Evolutionary conservation across 257 asterid genomes (phyloP), one percentile per base, ranked within the genome.

Genomic region (Solanum paucissectum): DNA sequence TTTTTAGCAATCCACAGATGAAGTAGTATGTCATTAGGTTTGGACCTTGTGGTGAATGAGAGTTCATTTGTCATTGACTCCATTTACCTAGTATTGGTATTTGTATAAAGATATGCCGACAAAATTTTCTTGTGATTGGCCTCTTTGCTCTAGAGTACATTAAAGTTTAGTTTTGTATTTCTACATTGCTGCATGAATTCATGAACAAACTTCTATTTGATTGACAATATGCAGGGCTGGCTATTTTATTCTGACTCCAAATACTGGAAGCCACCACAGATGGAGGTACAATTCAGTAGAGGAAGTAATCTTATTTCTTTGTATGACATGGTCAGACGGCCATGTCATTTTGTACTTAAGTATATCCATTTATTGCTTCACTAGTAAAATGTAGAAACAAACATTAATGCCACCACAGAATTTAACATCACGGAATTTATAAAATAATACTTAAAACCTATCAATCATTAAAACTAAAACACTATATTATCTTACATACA

Each of bases 261-360:
- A 52, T 97, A 94, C 91, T 97, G 99, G 99, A 94, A 95, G 88
- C 98, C 99, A 79, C 96, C 98, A 40, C 99, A 97, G 91, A 95
- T 97, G 98, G 92, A 97, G 97, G 99, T 97, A 91, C 55, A 90
- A n/a, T 25, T 58, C 42, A 89, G 55, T 12, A 83, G 85, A 79
- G 44, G 64, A 87, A 76, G 14, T 87, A 58, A 77, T 34, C 75
- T 75, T n/a, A 23, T 72, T 75, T 68, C 88, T 37, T 55, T 44
- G 9, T 46, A 81, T 81, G 69, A 49, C 37, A 44, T 9, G 68
- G 40, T 81, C 69, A 49, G 25, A 81, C 21, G 0, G 29, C 85
- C 68, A 81, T 81, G 42, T 46, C 27, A 81, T 29, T 46, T 81
- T 81, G 29, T 44, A 79, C 85, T 79, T 79, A 5, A 79, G 85